phyloP scores from a whole-genome alignment of 2,329 filamentous ascomycete species.

The Fusarium gaditjirri region DNA sequence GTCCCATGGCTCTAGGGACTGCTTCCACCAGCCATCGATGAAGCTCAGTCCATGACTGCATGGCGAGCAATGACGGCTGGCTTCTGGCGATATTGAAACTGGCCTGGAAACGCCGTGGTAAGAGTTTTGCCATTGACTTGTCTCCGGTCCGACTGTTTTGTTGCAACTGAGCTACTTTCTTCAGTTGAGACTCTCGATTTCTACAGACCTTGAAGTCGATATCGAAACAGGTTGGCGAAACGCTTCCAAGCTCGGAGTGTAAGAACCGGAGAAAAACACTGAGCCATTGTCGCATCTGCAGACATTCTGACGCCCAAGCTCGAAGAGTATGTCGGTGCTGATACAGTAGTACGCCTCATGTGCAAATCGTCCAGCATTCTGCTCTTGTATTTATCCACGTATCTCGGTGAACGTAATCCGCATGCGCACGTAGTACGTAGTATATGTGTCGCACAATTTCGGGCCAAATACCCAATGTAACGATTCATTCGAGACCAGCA shows the following conservation, averaged over 20 bases:
- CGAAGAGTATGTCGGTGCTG: background rate
- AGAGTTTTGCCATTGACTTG: background rate
- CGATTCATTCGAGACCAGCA: slow-evolving; percentile 22
- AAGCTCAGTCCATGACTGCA: background rate
- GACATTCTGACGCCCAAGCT: background rate
- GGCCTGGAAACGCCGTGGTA: background rate
- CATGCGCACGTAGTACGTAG: slow-evolving; percentile 4
- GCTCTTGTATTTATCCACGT: slow-evolving; percentile 17
- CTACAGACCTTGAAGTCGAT: background rate
- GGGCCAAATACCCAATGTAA: slow-evolving; percentile 25
- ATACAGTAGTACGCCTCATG: background rate
- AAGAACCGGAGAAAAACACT: background rate
- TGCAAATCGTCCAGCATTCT: slow-evolving; percentile 6
- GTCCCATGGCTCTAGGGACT: background rate
- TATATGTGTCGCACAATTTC: slow-evolving; percentile 38
- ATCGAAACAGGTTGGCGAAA: background rate
- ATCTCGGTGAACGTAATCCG: slow-evolving; percentile 4
- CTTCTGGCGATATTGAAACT: background rate
- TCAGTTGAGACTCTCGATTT: background rate
- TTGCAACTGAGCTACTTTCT: background rate
- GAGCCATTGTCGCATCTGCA: background rate
- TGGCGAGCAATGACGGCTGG: background rate
- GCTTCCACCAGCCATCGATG: background rate
- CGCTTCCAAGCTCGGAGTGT: background rate
- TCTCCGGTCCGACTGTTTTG: background rate